Evolutionary conservation across 352 stramenopile species (phyloP).

Genomic region (Pythium aristosporum): DNA sequence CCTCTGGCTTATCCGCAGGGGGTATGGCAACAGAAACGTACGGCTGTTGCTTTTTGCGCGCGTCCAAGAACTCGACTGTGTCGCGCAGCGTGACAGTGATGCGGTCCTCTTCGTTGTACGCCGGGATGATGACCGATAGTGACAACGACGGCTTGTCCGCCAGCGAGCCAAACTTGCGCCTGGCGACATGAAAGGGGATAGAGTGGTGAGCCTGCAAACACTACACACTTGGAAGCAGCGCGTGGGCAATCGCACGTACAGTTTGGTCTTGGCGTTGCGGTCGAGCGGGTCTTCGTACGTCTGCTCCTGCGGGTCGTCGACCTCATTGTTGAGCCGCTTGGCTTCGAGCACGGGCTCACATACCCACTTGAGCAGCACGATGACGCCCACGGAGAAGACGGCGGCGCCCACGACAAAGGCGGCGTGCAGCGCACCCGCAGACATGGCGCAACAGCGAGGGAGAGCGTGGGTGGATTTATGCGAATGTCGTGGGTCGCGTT

Average conservation of each 20-base stretch:
- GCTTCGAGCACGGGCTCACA: conserved; percentile 54
- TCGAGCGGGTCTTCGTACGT: conserved; percentile 57
- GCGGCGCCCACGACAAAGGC: conserved; percentile 29
- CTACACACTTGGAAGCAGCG: background rate
- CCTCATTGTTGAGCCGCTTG: conserved; percentile 42
- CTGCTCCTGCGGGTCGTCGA: conserved; percentile 54
- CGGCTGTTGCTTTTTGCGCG: conserved; percentile 44
- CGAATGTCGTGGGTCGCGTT: conserved; percentile 7
- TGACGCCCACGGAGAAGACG: conserved; percentile 22
- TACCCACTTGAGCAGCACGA: conserved; percentile 60
- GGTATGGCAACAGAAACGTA: conserved; percentile 23
- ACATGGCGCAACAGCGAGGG: conserved; percentile 7
- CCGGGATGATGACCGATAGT: conserved; percentile 92
- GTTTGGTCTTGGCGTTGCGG: conserved; percentile 26
- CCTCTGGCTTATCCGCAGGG: background rate
- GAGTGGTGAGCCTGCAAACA: background rate
- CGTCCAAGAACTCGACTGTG: conserved; percentile 86
- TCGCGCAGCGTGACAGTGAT: conserved; percentile 91
- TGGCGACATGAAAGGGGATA: conserved; percentile 19
- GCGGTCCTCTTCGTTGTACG: conserved; percentile 94
- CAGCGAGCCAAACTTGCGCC: conserved; percentile 57
- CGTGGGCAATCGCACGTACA: conserved; percentile 30
- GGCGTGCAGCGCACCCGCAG: conserved; percentile 10
- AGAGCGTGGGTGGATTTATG: background rate
- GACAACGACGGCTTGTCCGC: conserved; percentile 50